These are phyloP conservation scores for Globisporangium paroecandrum DNA, from an alignment of 352 stramenopile species.

Conservation along the genomic window DNA sequence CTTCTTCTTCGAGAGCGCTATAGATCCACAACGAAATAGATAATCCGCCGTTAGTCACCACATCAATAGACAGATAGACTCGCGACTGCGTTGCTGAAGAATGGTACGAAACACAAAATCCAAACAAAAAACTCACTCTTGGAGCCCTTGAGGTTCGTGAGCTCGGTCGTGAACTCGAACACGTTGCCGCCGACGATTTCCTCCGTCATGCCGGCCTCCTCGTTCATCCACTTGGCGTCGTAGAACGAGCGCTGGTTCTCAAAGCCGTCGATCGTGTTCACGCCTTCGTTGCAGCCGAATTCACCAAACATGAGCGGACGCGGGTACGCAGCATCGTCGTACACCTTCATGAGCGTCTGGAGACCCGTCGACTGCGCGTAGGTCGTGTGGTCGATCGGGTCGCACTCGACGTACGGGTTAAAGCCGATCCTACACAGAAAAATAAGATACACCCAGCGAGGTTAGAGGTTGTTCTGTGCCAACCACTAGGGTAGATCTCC, in stretches of 20 bases:
- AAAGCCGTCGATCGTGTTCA: constrained; percentile 48
- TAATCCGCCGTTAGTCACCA: background rate
- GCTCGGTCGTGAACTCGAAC: constrained; percentile 68
- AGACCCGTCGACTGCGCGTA: constrained; percentile 43
- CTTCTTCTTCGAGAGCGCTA: constrained; percentile 21
- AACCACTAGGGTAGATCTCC: too few relatives aligned
- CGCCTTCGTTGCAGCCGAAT: constrained; percentile 47
- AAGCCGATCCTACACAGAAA: constrained; percentile 30
- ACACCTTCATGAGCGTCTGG: constrained; percentile 44
- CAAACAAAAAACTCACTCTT: constrained; percentile 18
- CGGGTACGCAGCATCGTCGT: constrained; percentile 33
- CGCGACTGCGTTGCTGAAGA: background rate
- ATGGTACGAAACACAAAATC: background rate
- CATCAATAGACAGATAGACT: background rate
- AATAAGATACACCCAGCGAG: constrained; percentile 36
- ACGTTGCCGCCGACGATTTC: constrained; percentile 75
- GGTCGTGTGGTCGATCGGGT: constrained; percentile 30
- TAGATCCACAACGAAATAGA: too few relatives aligned
- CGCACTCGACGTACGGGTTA: constrained; percentile 61
- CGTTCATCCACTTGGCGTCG: constrained; percentile 84
- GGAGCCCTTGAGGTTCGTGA: constrained; percentile 38
- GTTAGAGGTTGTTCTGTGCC: too few relatives aligned
- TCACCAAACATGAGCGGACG: constrained; percentile 55
- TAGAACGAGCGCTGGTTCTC: constrained; percentile 49
- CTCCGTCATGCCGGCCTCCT: constrained; percentile 67